Evolutionary conservation across 2,329 filamentous ascomycete genomes (phyloP).

Genomic region (Beauveria pseudobassiana): DNA sequence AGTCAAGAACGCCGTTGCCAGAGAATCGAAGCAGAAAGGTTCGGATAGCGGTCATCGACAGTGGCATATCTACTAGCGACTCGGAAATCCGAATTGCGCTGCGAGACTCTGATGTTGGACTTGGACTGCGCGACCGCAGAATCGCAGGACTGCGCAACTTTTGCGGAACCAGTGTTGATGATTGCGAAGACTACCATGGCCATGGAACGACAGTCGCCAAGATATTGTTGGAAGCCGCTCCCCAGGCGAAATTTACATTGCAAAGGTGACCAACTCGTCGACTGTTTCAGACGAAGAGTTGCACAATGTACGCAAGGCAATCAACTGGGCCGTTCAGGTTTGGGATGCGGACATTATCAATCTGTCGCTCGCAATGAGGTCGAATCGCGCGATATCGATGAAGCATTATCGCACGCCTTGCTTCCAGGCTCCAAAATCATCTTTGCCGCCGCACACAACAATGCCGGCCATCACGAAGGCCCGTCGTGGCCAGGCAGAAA

Average conservation of each 20-base stretch:
- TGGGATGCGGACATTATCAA: not conserved
- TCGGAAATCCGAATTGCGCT: not conserved
- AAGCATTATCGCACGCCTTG: not conserved
- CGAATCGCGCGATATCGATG: not conserved
- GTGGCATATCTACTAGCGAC: not conserved
- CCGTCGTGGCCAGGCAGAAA: not conserved
- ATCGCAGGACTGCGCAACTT: not conserved
- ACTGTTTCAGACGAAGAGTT: not conserved
- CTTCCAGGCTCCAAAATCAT: not conserved
- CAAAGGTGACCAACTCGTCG: not conserved
- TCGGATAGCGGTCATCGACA: not conserved
- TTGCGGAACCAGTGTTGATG: not conserved
- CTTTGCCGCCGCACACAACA: not conserved
- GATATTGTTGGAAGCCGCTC: not conserved
- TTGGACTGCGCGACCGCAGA: too few relatives aligned
- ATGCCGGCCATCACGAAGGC: not conserved
- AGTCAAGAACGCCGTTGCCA: not conserved
- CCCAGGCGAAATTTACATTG: not conserved
- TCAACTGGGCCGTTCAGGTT: not conserved
- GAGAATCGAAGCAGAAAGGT: not conserved
- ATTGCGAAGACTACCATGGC: not conserved
- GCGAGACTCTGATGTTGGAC: too few relatives aligned
- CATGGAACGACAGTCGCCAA: not conserved
- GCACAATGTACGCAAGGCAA: not conserved
- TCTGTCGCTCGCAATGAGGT: not conserved